phyloP scores from a whole-genome alignment of 345 rosid genomes.

The Crucihimalaya himalaica region DNA sequence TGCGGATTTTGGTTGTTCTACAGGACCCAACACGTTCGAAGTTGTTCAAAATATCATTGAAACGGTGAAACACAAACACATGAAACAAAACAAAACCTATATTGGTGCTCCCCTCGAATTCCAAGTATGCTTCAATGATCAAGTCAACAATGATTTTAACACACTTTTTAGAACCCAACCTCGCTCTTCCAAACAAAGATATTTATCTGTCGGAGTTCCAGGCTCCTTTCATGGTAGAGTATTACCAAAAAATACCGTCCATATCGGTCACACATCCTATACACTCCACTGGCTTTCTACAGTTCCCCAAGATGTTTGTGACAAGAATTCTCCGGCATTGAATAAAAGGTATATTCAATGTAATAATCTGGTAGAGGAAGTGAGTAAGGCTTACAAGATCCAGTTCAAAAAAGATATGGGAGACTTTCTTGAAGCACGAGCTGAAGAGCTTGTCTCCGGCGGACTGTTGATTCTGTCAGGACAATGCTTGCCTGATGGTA shows the following conservation, averaged over 20 bases:
- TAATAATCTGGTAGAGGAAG: background rate
- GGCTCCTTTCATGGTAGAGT: background rate
- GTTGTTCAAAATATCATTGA: too few relatives aligned
- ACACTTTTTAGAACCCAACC: background rate
- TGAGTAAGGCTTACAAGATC: background rate
- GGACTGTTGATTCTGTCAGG: background rate
- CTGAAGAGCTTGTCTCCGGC: background rate
- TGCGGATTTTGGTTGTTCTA: too few relatives aligned
- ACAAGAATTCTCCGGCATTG: background rate
- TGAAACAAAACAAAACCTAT: too few relatives aligned
- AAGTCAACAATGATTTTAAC: background rate
- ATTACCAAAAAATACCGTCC: background rate
- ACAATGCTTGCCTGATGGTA: background rate
- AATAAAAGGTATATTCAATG: background rate
- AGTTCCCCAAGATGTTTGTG: background rate
- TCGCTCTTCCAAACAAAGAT: background rate
- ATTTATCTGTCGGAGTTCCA: background rate
- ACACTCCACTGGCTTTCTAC: background rate
- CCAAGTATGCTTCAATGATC: background rate
- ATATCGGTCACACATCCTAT: background rate
- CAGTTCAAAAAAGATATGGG: background rate
- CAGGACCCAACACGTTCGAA: too few relatives aligned
- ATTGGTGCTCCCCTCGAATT: background rate
- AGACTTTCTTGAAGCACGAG: background rate
- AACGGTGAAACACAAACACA: too few relatives aligned